phyloP scores from a whole-genome alignment of 2,329 filamentous ascomycete genomes.

The Diatrype stigma region DNA sequence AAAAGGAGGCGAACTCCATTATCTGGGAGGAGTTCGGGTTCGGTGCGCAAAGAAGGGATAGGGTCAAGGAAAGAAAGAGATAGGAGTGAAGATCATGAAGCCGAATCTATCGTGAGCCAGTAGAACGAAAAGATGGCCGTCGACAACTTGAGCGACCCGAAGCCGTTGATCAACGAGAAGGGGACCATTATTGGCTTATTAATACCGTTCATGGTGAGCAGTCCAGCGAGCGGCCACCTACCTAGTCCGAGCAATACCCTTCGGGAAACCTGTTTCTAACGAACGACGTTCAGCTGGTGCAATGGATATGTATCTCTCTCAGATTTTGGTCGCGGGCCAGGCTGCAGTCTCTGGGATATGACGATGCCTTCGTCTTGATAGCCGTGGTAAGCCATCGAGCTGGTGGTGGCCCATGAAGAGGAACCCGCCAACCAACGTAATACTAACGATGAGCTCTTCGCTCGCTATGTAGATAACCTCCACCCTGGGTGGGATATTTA shows the following conservation, averaged over 20 bases:
- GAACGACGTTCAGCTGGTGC: conserved; percentile 16
- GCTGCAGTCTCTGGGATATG: conserved; percentile 28
- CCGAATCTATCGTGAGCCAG: neutral
- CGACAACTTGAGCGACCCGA: conserved; percentile 21
- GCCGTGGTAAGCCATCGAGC: conserved; percentile 22
- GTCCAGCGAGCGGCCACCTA: neutral
- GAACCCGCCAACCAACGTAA: too few species aligned
- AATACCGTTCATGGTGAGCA: conserved; percentile 21
- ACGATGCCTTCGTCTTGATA: conserved; percentile 32
- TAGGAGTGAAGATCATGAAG: neutral
- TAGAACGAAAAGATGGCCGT: conserved; percentile 3
- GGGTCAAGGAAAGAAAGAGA: neutral
- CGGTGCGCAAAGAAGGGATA: too few species aligned
- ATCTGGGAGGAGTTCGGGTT: too few species aligned
- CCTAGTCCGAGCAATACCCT: neutral
- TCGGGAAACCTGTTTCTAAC: conserved; percentile 1
- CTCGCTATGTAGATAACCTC: conserved; percentile 16
- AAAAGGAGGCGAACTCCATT: too few species aligned
- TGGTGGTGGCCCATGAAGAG: neutral
- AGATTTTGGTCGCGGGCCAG: conserved; percentile 25
- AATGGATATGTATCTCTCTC: conserved; percentile 22
- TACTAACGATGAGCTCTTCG: conserved; percentile 1
- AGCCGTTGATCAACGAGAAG: conserved; percentile 15
- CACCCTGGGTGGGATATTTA: conserved; percentile 21
- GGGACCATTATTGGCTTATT: conserved; percentile 16